Conservation (phyloP, 371 early-diverging fungal genomes). For the Cokeromyces recurvatus region DNA sequence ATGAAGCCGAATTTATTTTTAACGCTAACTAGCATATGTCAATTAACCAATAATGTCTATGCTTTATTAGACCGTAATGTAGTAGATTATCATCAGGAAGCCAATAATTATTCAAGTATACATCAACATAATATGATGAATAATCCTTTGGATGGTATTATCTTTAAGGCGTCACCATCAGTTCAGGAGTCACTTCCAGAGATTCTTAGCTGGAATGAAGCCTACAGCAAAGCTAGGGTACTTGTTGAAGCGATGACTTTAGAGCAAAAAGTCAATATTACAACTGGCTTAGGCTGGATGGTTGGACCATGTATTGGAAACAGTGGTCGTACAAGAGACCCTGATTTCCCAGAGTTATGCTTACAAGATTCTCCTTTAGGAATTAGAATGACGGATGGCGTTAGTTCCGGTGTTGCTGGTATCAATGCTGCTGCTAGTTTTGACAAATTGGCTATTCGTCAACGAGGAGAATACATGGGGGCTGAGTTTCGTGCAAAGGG, state of each 20-base stretch:
- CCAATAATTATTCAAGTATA: no score
- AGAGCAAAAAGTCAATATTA: constrained; percentile 41
- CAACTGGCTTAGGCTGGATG: constrained; percentile 50
- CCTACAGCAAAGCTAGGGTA: constrained; percentile 29
- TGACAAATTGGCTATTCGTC: constrained; percentile 41
- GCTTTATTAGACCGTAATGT: no score
- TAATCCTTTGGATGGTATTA: no score
- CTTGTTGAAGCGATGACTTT: constrained; percentile 31
- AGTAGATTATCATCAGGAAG: no score
- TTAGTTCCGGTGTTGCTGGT: constrained; percentile 47
- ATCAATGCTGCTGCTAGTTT: constrained; percentile 55
- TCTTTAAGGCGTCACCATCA: no score
- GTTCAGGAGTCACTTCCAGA: no score
- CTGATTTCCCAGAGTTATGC: constrained; percentile 56
- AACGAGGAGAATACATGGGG: constrained; percentile 53
- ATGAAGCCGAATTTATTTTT: no score
- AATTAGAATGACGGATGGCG: constrained; percentile 33
- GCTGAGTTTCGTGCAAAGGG: constrained; percentile 51
- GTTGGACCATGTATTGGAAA: constrained; percentile 49
- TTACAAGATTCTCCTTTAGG: constrained; percentile 58
- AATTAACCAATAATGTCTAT: no score
- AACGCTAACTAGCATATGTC: no score
- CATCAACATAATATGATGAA: no score
- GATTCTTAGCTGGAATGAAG: constrained; percentile 27
- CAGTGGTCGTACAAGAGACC: constrained; percentile 23